Base-by-base conservation (phyloP, 1,139 yeast species). In the Suhomyces panamericanus region DNA sequence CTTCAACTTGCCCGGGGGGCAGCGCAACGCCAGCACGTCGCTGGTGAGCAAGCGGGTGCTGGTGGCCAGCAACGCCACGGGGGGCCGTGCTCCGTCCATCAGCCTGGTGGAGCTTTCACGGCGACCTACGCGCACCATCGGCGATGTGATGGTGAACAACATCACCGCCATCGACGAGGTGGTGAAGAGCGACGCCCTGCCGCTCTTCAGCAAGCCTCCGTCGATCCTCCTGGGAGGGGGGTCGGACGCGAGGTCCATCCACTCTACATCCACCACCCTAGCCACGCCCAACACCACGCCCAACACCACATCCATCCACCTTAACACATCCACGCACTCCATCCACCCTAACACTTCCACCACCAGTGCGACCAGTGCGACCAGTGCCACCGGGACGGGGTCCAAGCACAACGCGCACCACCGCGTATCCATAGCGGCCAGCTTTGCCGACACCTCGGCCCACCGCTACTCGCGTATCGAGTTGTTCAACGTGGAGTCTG, bases 81-180 rank as follows among this genome's bases (percentile, higher is more conserved):
- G 33, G 7, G 49, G 55, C 46, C 58, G 51, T 50, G 54, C 55
- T 37, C 53, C 54, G 16, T 57, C 69, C 5, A 55, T 60, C 7
- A 54, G 58, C 9, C 66, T 68, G 3, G 57, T 50, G 6, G 67
- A 64, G 12, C 38, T 37, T 20, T 14, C 36, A 3, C 29, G 49
- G 16, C 39, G 49, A 35, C 40, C 62, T 7, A 55, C 57, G 15
- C 68, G 75, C 35, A 81, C 85, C 0, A 75, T 86, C 41, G 95
- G 93, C 14, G 90, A 84, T 56, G 78, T 85, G 36, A 69, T 85
- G 66, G 69, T 85, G 46, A 80, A 75, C 49, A 80, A 77, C 50
- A 76, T 80, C 1, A 73, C 68, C 45, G 84, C 85, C 16, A 76
- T 82, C 4, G 88, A 83, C 54, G 80, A 75, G 39, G 85, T 82